A percentile compares a stretch with the other conserved stretches of the same genome.
Evolutionary conservation across 2,329 filamentous ascomycete species (phyloP).

Genomic region (Botryotinia globosa): DNA sequence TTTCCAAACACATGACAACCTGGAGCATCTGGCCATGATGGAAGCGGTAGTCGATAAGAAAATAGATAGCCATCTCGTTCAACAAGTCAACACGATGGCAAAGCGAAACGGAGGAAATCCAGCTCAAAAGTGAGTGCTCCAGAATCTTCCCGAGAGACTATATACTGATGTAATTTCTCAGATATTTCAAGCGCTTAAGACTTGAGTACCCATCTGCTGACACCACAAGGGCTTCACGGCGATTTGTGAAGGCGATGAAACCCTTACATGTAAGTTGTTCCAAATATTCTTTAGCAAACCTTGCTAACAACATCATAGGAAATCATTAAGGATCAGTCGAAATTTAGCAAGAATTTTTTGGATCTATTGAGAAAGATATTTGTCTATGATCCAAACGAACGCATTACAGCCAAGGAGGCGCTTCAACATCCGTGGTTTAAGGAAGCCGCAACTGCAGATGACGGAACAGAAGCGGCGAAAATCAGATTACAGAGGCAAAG

Average conservation of each 20-base stretch:
- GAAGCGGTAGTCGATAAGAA: constrained; percentile 61
- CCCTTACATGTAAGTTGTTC: constrained; percentile 53
- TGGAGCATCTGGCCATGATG: constrained; percentile 76
- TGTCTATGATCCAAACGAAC: constrained; percentile 62
- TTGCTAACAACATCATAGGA: constrained; percentile 48
- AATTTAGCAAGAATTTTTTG: constrained; percentile 60
- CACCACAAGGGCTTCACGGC: constrained; percentile 60
- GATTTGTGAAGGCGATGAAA: constrained; percentile 73
- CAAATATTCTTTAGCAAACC: neutral
- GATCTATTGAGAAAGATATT: constrained; percentile 66
- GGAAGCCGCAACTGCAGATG: constrained; percentile 60
- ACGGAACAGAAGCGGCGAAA: constrained; percentile 66
- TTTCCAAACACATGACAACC: constrained; percentile 70
- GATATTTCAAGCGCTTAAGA: constrained; percentile 64
- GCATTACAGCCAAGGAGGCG: constrained; percentile 65
- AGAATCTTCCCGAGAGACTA: neutral
- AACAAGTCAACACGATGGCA: constrained; percentile 55
- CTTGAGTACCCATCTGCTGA: constrained; percentile 64
- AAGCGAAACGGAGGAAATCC: constrained; percentile 57
- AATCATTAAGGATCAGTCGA: constrained; percentile 59
- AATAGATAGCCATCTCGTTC: constrained; percentile 58
- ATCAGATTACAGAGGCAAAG: constrained; percentile 46
- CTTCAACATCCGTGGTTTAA: constrained; percentile 67
- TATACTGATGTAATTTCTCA: constrained; percentile 41
- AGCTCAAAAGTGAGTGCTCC: constrained; percentile 59